phyloP scores from a whole-genome alignment of 2,329 filamentous ascomycete genomes.

The Ophiostoma sp. region DNA sequence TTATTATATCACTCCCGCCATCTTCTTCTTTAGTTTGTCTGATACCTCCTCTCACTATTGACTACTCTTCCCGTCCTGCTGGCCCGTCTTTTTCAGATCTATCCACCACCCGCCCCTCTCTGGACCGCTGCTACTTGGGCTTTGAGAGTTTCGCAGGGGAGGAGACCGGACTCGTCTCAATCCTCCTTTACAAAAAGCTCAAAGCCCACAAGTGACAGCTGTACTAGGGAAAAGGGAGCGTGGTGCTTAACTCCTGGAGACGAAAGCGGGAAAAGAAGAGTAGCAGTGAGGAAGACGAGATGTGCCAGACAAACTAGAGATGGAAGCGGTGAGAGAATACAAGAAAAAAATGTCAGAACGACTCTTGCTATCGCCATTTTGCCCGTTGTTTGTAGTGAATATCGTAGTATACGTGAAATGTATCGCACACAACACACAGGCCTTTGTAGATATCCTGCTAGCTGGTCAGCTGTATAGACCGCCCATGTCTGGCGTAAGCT shows the following conservation, averaged over 20 bases:
- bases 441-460: not conserved
- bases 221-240: not conserved
- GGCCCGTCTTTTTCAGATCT: not conserved
- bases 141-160: constrained; percentile 28
- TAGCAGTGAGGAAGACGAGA: not conserved
- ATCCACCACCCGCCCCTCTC: not conserved
- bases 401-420: not conserved
- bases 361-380: constrained; percentile 48
- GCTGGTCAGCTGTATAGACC: not conserved
- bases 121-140: constrained; percentile 20
- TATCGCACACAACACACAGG: not conserved
- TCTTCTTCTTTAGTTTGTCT: not conserved
- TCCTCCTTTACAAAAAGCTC: constrained; percentile 25
- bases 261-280: not conserved
- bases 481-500: not conserved
- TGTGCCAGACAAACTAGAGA: not conserved
- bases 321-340: not conserved
- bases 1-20: not conserved
- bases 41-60: not conserved
- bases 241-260: not conserved
- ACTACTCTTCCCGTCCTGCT: not conserved
- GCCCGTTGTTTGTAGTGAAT: constrained; percentile 35
- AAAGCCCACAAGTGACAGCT: constrained; percentile 25
- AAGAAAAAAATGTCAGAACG: not conserved
- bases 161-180: constrained; percentile 7